Percentiles rank a stretch among this genome's conserved stretches.
phyloP scores from a whole-genome alignment of 2,329 filamentous ascomycete genomes.

The Aspergillus sp. region DNA sequence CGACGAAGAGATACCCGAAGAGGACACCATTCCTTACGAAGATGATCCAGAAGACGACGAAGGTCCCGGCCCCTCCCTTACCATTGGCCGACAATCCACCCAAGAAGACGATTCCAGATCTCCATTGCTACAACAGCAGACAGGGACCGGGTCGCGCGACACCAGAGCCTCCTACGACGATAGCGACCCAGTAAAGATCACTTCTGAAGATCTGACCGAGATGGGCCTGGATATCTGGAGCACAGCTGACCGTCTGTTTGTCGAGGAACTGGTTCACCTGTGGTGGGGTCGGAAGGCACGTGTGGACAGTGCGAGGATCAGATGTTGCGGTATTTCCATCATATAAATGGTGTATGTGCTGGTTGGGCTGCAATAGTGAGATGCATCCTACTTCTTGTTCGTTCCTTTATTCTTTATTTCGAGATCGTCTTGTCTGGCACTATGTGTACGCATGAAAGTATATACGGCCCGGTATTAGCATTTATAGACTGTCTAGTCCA shows the following conservation, averaged over 20 bases:
- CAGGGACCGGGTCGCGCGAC: slow-evolving; percentile 14
- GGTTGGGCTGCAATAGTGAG: neutral
- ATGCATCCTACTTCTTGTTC: neutral
- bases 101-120: slow-evolving; percentile 30
- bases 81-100: slow-evolving; percentile 28
- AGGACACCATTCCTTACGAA: neutral
- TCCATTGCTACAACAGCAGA: slow-evolving; percentile 24
- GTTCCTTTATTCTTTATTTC: neutral
- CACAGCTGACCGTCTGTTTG: slow-evolving; percentile 47
- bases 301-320: slow-evolving; percentile 46
- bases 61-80: slow-evolving; percentile 20
- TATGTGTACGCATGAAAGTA: neutral
- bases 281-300: slow-evolving; percentile 50
- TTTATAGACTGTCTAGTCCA: neutral
- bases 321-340: slow-evolving; percentile 52
- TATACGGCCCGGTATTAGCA: neutral
- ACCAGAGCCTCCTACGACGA: slow-evolving; percentile 1
- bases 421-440: neutral
- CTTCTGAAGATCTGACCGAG: slow-evolving; percentile 47
- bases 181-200: slow-evolving; percentile 39
- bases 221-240: slow-evolving; percentile 56
- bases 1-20: neutral
- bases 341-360: slow-evolving; percentile 26
- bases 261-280: slow-evolving; percentile 46
- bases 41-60: slow-evolving; percentile 21